A percentile compares a stretch with the other conserved stretches of the same genome.
Conservation (phyloP, 202 grass and related monocot genomes). For the Thinopyrum obtusiflorum region DNA sequence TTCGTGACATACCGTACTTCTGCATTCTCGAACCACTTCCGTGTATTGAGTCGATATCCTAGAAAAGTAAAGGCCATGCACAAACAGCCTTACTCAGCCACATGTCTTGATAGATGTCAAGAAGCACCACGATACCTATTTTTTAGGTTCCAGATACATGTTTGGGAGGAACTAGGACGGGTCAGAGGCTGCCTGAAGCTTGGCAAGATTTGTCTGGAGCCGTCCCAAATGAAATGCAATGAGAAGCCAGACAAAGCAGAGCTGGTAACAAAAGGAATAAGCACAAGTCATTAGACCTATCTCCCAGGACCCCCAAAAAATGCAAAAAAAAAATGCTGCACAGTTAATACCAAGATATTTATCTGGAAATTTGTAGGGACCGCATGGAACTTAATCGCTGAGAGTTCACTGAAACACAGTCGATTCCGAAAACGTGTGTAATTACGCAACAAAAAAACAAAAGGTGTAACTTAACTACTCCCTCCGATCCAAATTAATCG, state of each 20-base stretch:
- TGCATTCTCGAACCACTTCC: neutral
- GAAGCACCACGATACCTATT: neutral
- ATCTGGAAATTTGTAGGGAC: neutral
- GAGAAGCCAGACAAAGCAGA: slow-evolving; percentile 80
- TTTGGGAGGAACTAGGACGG: slow-evolving; percentile 23
- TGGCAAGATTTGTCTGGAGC: slow-evolving; percentile 64
- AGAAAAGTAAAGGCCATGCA: neutral
- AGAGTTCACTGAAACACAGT: neutral
- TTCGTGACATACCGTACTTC: neutral
- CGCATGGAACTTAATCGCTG: neutral
- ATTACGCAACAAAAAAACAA: neutral
- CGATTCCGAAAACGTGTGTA: neutral
- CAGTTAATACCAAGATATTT: neutral
- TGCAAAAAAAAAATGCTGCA: neutral
- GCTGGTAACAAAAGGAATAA: slow-evolving; percentile 40
- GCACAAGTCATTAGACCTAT: neutral
- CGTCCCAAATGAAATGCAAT: slow-evolving; percentile 80
- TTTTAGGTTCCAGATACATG: neutral
- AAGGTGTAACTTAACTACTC: neutral
- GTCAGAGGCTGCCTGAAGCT: slow-evolving; percentile 39
- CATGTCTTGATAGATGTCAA: neutral
- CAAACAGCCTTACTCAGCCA: neutral
- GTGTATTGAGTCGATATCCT: neutral
- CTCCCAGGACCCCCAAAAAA: neutral
- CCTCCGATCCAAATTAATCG: too few species aligned